Evolutionary conservation across 2,329 filamentous ascomycete species (phyloP), one percentile per base, ranked within the genome.

Genomic region (Stemphylium vesicarium): DNA sequence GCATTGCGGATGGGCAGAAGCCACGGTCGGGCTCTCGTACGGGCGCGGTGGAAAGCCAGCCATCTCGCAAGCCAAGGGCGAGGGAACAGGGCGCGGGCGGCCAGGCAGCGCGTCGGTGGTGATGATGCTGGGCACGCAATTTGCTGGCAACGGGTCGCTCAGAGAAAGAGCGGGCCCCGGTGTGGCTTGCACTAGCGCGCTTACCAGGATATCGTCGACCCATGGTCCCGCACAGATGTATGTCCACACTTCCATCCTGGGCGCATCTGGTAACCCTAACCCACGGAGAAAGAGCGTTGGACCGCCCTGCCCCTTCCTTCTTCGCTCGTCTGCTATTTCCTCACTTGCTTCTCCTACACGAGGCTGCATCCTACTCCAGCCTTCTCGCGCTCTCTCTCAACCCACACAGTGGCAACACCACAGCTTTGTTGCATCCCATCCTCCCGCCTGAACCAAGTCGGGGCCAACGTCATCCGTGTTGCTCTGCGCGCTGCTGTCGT

Each of bases 401-500:
- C 59, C 31, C 57, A 45, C 50, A 40, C 59, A 48, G 57, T 50
- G 44, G 40, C 57, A 47, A 41, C 58, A 53, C 51, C 47, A 42
- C 47, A 36, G 16, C 59, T 50, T 41, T 50, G 53, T 40, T 56
- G 50, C 59, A 48, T 33, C 41, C 32, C 10, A 24, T 24, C 36
- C 42, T 10, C 50, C n/a, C 39, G 49, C 45, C 41, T 36, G 26
- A 37, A 43, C 50, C 54, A 45, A 48, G 50, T 53, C 36, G 47
- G 47, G 53, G 51, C 55, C 48, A 41, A 59, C 55, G 38, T 41
- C 50, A 35, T 53, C 46, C 39, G 59, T 57, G 53, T 59, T 62
- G 59, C 50, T 60, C 57, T 53, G 61, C 65, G 60, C 62, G 47
- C 62, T 67, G 59, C 62, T 63, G 63, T 59, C 57, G 32, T 64